phyloP scores from a whole-genome alignment of 1,284 basidiomycete species.

The Omphalotus olearius region DNA sequence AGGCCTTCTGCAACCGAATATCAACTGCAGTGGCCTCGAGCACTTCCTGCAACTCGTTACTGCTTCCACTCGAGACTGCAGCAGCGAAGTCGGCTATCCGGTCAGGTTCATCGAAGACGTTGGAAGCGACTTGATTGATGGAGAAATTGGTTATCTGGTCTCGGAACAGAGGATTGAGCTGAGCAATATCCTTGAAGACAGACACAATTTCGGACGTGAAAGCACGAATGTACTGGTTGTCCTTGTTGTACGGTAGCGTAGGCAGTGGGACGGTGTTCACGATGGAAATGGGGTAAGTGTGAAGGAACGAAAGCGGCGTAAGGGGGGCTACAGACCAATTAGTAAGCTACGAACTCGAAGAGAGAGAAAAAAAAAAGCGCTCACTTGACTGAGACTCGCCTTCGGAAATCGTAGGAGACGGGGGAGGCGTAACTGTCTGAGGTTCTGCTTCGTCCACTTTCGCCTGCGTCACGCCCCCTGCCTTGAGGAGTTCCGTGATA shows the following conservation, averaged over 20 bases:
- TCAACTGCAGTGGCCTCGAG: slow-evolving; percentile 86
- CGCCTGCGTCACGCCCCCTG: slow-evolving; percentile 34
- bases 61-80: slow-evolving; percentile 90
- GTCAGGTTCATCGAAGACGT: slow-evolving; percentile 98
- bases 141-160: slow-evolving; percentile 98
- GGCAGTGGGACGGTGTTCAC: slow-evolving; percentile 86
- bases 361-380: too few species aligned
- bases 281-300: slow-evolving; percentile 86
- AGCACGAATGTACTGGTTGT: slow-evolving; percentile 91
- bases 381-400: slow-evolving; percentile 17
- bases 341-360: not conserved
- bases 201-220: slow-evolving; percentile 97
- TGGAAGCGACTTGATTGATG: slow-evolving; percentile 93
- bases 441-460: slow-evolving; percentile 42
- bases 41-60: slow-evolving; percentile 90
- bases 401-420: slow-evolving; percentile 31
- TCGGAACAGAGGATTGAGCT: slow-evolving; percentile 95
- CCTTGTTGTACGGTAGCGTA: slow-evolving; percentile 85
- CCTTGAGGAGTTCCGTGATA: slow-evolving; percentile 84
- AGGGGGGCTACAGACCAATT: slow-evolving; percentile 4
- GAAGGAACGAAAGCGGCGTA: slow-evolving; percentile 81
- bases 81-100: slow-evolving; percentile 98
- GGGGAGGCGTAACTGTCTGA: slow-evolving; percentile 45
- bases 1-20: slow-evolving; percentile 86
- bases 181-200: slow-evolving; percentile 98